Evolutionary conservation across 2,329 filamentous ascomycete species (phyloP), one percentile per base, ranked within the genome.

Genomic region (Penicillium aurantiogriseum): DNA sequence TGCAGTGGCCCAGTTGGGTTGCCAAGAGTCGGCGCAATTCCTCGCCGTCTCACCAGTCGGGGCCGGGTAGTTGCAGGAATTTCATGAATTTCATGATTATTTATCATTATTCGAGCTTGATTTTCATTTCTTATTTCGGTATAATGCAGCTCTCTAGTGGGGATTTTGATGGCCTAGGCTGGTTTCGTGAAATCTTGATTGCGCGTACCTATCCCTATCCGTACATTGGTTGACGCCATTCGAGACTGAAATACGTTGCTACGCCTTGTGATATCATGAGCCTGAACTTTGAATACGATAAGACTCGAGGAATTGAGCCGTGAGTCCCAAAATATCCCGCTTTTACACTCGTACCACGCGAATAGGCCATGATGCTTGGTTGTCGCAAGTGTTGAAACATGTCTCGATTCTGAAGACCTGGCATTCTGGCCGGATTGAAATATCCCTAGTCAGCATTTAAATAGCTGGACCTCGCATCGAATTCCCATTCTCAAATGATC

Each of bases 21-120:
- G 57, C 56, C 46, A 61, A 61, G 56, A 63, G 25, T 63, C 64
- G 64, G 64, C 19, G 13, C 9, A 64, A 66, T 54, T 52, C 40
- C 25, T 51, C 25, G 43, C 64, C 63, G 63, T 17, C 33, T 48
- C 33, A 23, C 47, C 57, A 58, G 52, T 45, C 54, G 58, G 49
- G 7, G 15, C 11, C 58, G 61, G 61, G 36, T 38, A 38, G 6
- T n/a, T 55, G n/a, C 6, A 53, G 13, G 39, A 19, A 19, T 31
- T 21, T 47, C 11, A 6, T 19, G 39, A 19, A 19, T 38, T 19
- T 47, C 7, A 2, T 19, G 17, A 27, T 11, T 31, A 23, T 31
- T 9, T 9, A 6, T 46, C 31, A 13, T 39, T 10, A 8, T 31
- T 33, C 21, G 8, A 39, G 21, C 13, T 38, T 21, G 4, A 6